Base-by-base conservation (phyloP, 306 rosid genomes). In the Citrullus colocynthis region DNA sequence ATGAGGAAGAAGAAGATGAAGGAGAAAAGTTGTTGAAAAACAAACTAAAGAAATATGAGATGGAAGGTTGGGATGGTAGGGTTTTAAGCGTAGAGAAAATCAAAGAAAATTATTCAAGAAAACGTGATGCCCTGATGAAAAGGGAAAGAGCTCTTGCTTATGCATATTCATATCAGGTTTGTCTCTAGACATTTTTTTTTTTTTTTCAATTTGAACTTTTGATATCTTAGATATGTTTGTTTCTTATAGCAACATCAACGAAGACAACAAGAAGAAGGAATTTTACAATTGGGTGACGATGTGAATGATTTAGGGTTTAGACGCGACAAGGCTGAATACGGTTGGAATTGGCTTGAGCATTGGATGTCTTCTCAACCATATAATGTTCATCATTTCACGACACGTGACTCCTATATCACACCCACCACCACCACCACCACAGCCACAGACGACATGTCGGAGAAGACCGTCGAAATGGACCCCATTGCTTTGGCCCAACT, bases 261-360 rank as follows among this genome's bases (percentile, higher is more conserved):
- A 69, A 20, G 32, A 41, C 9, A 74, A 17, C 34, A 74, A 15
- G 54, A 20, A 24, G 78, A 69, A 42, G 56, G 17, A 36, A 63
- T 83, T 15, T 65, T 82, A 58, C 84, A 82, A 5, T 20, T 87
- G 1, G 83, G 77, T 10, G 83, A 77, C 20, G 61, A 63, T 36
- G 81, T 44, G 10, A 83, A 78, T 13, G 89, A 85, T 9, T 69
- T 80, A 66, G 87, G 79, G 75, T 75, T 77, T 34, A 78, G 80
- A 51, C 75, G 52, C 1, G 96, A 87, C n/a, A 86, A 85, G 74
- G 83, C 85, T 36, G 89, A 90, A 44, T 64, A 89, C 89, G 96
- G 90, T 64, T 92, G 98, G 97, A 89, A 89, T 78, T 92, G 96
- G 97, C 86, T 95, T 15, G 97, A 95, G 64, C 82, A 87, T 51